Evolutionary conservation across 352 stramenopile genomes (phyloP), one percentile per base, ranked within the genome.

Genomic region (Thraustochytrium striatum): DNA sequence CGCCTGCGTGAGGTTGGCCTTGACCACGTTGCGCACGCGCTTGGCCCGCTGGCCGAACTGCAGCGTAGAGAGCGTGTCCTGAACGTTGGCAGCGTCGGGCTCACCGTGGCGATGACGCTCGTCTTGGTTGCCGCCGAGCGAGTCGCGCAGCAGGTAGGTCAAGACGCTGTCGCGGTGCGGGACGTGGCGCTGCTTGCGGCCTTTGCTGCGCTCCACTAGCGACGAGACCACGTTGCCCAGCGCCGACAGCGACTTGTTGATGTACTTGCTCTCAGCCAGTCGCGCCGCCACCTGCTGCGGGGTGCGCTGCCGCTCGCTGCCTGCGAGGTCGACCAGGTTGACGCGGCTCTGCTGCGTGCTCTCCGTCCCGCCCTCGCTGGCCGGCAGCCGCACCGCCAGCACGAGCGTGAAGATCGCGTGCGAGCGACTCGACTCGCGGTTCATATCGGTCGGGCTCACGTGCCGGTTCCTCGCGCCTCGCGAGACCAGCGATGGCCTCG

Each of bases 341-440:
- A 79, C 47, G 19, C 57, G 52, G 9, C 52, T 75, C 81, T 90
- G 88, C 83, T 96, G 86, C 87, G 95, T 87, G 44, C 65, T 58
- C 8, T 65, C 69, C 61, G 82, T 21, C 8, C 52, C 32, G 25
- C 52, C 41, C 36, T 75, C 65, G 30, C 68, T 43, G 19, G 44
- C 65, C 0, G 35, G 65, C 11, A 9, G 5, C 52, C 53, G 53
- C 57, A 90, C 89, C 72, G 97, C 88, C 52, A 98, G 70, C 69
- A 93, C 89, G 21, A 98, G 86, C 13, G 93, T 97, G 79, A 98
- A 98, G n/a, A 99, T 93, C 2, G 94, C 94, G 82, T 99, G 94
- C 0, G 92, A 98, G 11, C 95, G 87, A 75, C 92, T 98, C 44
- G 90, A 97, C 80, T 95, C 94, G 38, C 90, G 85, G 85, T 99